Percentiles rank a stretch among this genome's conserved stretches.
Conservation (phyloP, 768 basidiomycete species). For the Stropharia rugosoannulata region DNA sequence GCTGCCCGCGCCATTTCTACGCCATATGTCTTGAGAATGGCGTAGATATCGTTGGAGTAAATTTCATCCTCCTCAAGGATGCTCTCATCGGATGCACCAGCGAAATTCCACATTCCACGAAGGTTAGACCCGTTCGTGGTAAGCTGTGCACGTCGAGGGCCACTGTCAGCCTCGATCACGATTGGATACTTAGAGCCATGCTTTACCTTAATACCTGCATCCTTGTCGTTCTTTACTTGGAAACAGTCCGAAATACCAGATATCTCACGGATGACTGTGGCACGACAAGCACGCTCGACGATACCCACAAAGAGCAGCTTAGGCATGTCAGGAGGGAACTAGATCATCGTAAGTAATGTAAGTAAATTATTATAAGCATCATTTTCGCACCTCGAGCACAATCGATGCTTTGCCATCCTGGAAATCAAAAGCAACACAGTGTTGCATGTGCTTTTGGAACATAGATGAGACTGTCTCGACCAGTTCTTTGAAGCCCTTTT, state of each 20-base stretch:
- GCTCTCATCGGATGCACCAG: constrained; percentile 47
- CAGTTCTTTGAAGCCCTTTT: constrained; percentile 36
- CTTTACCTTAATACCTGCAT: constrained; percentile 48
- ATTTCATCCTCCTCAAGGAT: constrained; percentile 78
- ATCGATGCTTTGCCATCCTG: constrained; percentile 68
- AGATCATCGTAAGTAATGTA: constrained; percentile 8
- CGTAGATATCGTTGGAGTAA: constrained; percentile 94
- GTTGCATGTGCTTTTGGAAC: constrained; percentile 60
- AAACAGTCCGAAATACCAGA: constrained; percentile 88
- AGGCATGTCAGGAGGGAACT: constrained; percentile 89
- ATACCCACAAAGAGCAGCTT: constrained; percentile 94
- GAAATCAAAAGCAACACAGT: constrained; percentile 75
- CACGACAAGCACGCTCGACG: constrained; percentile 82
- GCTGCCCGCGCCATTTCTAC: constrained; percentile 94
- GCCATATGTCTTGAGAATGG: constrained; percentile 88
- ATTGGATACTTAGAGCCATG: background rate
- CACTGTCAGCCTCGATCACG: background rate
- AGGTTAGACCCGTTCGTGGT: constrained; percentile 95
- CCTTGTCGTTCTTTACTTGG: constrained; percentile 60
- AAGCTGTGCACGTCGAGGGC: constrained; percentile 39
- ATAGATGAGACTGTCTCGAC: constrained; percentile 42
- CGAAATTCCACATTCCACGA: constrained; percentile 81
- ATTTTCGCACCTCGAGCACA: constrained; percentile 68
- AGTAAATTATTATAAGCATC: background rate
- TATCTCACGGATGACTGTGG: constrained; percentile 87